These are phyloP conservation scores for Penicillium flavigenum DNA, from an alignment of 495 filamentous ascomycete genomes.

Conservation along the genomic window DNA sequence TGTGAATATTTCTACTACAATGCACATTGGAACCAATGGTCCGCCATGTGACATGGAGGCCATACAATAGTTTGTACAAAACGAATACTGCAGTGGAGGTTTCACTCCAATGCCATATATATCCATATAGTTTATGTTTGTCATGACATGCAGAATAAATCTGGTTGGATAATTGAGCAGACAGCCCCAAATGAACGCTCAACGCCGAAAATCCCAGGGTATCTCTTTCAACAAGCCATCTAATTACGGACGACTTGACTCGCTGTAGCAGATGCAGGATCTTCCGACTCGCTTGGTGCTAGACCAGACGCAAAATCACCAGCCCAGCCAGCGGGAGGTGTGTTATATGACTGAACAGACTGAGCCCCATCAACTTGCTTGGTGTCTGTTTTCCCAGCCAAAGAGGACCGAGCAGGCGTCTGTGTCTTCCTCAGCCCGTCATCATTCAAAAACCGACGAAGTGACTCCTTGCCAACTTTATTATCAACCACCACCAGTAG, in stretches of 20 bases:
- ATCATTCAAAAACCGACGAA: conserved; percentile 8
- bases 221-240: not conserved
- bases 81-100: not conserved
- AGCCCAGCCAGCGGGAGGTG: conserved; percentile 1
- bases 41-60: not conserved
- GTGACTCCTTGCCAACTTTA: conserved; percentile 13
- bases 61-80: not conserved
- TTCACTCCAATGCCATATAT: not conserved
- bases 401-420: not conserved
- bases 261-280: not conserved
- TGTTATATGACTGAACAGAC: not conserved
- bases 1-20: not conserved
- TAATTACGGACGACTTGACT: not conserved
- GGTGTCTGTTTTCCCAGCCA: not conserved
- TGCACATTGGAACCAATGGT: not conserved
- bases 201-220: not conserved
- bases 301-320: not conserved
- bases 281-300: not conserved
- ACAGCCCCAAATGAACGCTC: not conserved
- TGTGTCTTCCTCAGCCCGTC: conserved; percentile 9
- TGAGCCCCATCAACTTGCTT: not conserved
- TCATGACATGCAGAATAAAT: not conserved
- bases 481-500: conserved; percentile 14
- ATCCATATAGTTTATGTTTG: not conserved
- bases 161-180: not conserved